phyloP scores from a whole-genome alignment of 75 land plant species.

The Isoetes taiwanensis region DNA sequence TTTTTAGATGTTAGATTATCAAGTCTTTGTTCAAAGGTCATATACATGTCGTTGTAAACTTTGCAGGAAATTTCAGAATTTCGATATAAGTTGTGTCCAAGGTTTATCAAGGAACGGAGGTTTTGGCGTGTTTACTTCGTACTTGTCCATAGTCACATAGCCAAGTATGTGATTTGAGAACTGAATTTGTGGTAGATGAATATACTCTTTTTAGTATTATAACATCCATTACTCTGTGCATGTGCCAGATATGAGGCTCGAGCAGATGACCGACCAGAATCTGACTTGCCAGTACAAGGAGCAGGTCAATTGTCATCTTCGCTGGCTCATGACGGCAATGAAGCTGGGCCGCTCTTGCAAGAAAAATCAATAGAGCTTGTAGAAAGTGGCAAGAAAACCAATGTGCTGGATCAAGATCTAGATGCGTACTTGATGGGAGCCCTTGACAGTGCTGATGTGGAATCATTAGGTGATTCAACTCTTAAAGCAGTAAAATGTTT shows the following conservation, averaged over 20 bases:
- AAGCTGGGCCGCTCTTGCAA: neutral
- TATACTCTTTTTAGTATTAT: neutral
- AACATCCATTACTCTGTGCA: neutral
- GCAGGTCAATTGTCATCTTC: neutral
- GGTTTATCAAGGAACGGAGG: conserved; percentile 71
- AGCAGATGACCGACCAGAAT: conserved; percentile 11
- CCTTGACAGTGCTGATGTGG: conserved; percentile 17
- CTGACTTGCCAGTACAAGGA: conserved; percentile 6
- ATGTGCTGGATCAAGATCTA: conserved; percentile 20
- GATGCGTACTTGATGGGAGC: conserved; percentile 36
- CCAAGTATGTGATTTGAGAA: conserved; percentile 47
- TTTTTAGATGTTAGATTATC: too few species aligned
- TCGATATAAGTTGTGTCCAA: conserved; percentile 83
- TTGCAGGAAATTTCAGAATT: conserved; percentile 80
- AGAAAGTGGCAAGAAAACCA: conserved; percentile 4
- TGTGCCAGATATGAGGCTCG: conserved; percentile 20
- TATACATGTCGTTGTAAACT: too few species aligned
- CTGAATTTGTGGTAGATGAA: neutral
- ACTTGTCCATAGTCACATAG: conserved; percentile 62
- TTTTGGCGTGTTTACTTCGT: conserved; percentile 93
- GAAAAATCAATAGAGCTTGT: neutral
- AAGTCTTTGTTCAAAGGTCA: too few species aligned
- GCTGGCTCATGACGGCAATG: conserved; percentile 2
- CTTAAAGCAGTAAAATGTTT: too few species aligned
- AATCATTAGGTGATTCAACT: too few species aligned